Evolutionary conservation across 2,329 filamentous ascomycete species (phyloP).

Genomic region (Microsporum audouinii): DNA sequence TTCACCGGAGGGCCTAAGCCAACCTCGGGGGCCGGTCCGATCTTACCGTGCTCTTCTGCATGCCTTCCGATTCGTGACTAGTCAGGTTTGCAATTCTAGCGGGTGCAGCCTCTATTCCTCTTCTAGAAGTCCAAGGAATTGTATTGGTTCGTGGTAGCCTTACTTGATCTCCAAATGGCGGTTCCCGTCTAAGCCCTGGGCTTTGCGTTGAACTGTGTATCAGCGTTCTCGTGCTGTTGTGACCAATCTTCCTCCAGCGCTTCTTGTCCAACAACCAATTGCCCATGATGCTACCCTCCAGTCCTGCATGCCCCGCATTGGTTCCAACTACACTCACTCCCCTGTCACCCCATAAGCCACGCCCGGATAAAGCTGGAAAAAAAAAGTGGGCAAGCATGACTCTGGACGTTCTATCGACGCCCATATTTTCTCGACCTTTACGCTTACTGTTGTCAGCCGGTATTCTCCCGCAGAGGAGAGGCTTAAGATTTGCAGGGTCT

Average conservation of each 20-base stretch:
- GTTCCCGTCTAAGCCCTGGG: not conserved
- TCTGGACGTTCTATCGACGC: not conserved
- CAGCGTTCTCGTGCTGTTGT: not conserved
- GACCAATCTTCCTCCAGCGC: not conserved
- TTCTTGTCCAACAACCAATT: not conserved
- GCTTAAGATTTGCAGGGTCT: constrained; percentile 3
- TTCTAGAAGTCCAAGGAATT: not conserved
- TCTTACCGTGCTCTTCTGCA: not conserved
- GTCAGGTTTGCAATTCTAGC: constrained; percentile 5
- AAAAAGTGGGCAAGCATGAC: not conserved
- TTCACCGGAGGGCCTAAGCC: not conserved
- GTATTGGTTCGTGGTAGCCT: constrained; percentile 2
- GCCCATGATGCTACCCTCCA: not conserved
- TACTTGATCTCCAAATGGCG: constrained; percentile 1
- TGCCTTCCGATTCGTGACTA: not conserved
- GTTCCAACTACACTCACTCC: not conserved
- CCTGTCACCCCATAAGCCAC: constrained; percentile 3
- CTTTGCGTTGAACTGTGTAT: not conserved
- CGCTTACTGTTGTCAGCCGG: not conserved
- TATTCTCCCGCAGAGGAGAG: not conserved
- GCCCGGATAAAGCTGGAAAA: constrained; percentile 3
- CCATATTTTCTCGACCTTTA: not conserved
- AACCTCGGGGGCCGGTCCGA: constrained; percentile 3
- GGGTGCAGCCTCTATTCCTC: not conserved
- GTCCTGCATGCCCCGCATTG: constrained; percentile 4